Evolutionary conservation across 192 early-diverging fungal species (phyloP), one percentile per base, ranked within the genome.

Genomic region (Backusella circina): DNA sequence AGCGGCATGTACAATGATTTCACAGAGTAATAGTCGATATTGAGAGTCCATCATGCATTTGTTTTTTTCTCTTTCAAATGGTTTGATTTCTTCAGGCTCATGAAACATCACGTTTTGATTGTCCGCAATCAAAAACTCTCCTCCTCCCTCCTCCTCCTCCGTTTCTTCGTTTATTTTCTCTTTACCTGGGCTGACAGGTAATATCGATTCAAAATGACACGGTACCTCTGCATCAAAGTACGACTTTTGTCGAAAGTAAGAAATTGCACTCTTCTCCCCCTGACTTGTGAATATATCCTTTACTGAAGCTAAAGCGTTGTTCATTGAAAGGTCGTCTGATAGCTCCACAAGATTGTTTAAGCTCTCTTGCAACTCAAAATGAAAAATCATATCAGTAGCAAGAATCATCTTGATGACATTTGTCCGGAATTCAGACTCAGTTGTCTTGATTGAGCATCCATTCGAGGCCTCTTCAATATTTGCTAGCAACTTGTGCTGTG

Each of bases 381-480:
- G 97, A 18, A 91, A 89, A 3, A 87, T 81, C 97, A 98, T 98
- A 77, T 98, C 97, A 2, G 97, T 98, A 18, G 91, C 88, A 41
- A 98, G 85, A 57, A 98, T 95, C 44, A 89, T 91, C 74, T 93
- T 92, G 23, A 84, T 76, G 65, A 93, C 88, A n/a, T 83, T 75
- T 8, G 38, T 65, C 28, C 79, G 77, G 35, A 90, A 79, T 26
- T 82, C 61, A 5, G 70, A 70, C 39, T 86, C 84, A 0, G 87
- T 89, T 41, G 81, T 81, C 41, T 81, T 78, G 67, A 75, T 82
- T 47, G 85, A 86, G 65, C 85, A 80, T 5, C 82, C 82, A 33
- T 82, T 78, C 31, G 77, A 84, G 44, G 83, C 75, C 31, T 81
- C 70, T 47, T 86, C 84, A 1, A 93, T 75, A 41, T 88, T 84